Base-by-base conservation (phyloP, 2,329 filamentous ascomycete species). In the Aspergillus texensis region DNA sequence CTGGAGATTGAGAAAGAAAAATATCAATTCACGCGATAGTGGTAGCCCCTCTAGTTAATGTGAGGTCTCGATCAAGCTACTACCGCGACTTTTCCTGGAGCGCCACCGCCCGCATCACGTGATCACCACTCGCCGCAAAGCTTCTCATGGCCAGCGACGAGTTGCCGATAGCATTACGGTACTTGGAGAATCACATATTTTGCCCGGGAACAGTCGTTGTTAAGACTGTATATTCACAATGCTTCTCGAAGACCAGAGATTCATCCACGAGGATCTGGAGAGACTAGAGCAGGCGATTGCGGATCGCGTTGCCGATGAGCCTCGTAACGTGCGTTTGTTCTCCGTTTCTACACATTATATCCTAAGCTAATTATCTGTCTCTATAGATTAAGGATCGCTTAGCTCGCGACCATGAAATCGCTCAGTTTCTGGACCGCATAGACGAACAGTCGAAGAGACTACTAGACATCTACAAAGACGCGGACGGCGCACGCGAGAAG, bases 251-350 rank as follows among this genome's bases (percentile, higher is more conserved):
- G 94, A 98, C 72, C 91, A 98, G 81, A 88, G 95, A 72, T 93
- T 92, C 74, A 88, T 97, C 72, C 94, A 97, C 72, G 95, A 99
- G 86, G 95, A 99, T 80, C 83, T 99, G 57, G 95, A 99, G 85
- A 90, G 95, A 67, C 86, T 99, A 64, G 95, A 99, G 81, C 93
- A 97, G 78, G 95, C 92, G 60, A 91, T 97, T 72, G 91, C 92
- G 60, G 94, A 98, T 81, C 91, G 94, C 73, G 88, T 96, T 65
- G 85, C 89, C 66, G 93, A 97, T 69, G 93, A 98, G 68, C 94
- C 94, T 53, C 92, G 91, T 79, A 91, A 94, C 78, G 92, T 94
- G 82, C 78, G 89, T 83, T 60, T 19, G 62, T 58, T 45, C 34
- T 58, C 10, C 61, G 41, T 46, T n/a, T 50, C 58, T 21, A 45